phyloP scores from a whole-genome alignment of 148 eudicot genomes.

The Pouteria glomerata region DNA sequence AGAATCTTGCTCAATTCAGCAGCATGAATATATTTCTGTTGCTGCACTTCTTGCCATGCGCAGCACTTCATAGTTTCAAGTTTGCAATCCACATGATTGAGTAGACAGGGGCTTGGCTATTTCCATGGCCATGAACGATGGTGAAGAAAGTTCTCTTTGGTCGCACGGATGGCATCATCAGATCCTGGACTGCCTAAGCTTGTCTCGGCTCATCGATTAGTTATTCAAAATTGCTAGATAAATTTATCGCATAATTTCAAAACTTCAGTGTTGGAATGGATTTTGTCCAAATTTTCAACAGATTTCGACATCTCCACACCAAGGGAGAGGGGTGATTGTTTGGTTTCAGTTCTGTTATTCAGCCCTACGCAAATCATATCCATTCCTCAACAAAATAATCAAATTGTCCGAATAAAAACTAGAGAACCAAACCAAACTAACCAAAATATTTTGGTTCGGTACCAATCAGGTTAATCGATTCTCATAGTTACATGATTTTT shows the following conservation, averaged over 20 bases:
- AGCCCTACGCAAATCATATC: too few relatives aligned
- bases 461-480: too few relatives aligned
- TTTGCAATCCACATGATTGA: not conserved
- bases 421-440: too few relatives aligned
- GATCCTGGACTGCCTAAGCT: not conserved
- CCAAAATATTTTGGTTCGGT: too few relatives aligned
- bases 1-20: not conserved
- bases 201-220: not conserved
- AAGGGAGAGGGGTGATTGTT: too few relatives aligned
- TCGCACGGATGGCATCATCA: not conserved
- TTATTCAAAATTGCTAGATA: not conserved
- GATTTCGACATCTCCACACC: too few relatives aligned
- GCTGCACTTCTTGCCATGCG: not conserved
- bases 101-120: too few relatives aligned
- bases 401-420: too few relatives aligned
- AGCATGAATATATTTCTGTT: not conserved
- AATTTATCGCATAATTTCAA: not conserved
- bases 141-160: not conserved
- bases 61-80: not conserved
- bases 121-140: too few relatives aligned
- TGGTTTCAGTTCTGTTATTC: too few relatives aligned
- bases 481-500: too few relatives aligned
- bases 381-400: too few relatives aligned
- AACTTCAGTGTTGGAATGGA: not conserved
- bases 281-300: not conserved